phyloP scores from a whole-genome alignment of 129 eudicot genomes.

The Chrysanthemum seticuspe region DNA sequence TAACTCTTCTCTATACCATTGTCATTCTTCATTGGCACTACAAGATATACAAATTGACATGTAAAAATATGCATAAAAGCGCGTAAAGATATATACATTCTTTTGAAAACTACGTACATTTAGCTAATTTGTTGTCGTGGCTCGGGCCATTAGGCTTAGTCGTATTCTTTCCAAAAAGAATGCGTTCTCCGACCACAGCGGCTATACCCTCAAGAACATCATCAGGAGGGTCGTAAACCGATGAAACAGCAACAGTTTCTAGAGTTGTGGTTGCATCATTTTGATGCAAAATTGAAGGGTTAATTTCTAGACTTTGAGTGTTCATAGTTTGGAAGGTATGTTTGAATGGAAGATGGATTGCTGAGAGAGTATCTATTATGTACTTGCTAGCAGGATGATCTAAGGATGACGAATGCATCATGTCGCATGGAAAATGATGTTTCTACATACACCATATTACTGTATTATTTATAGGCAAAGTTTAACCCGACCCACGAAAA shows the following conservation, averaged over 20 bases:
- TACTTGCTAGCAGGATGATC: conserved; percentile 7
- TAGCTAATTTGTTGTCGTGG: not conserved
- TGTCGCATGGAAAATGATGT: conserved; percentile 18
- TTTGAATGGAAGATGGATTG: not conserved
- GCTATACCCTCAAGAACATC: conserved; percentile 79
- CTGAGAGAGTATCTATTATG: conserved; percentile 6
- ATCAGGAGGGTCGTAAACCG: conserved; percentile 28
- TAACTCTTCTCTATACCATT: conserved; percentile 37
- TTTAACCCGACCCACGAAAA: conserved; percentile 4
- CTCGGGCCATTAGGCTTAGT: not conserved
- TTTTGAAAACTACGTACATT: not conserved
- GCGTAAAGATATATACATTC: too few relatives aligned
- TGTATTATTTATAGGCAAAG: conserved; percentile 4
- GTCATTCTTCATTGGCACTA: not conserved
- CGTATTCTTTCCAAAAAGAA: conserved; percentile 33
- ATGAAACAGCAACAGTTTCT: conserved; percentile 1
- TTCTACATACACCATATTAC: not conserved
- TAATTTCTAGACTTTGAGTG: not conserved
- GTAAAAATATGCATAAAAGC: too few relatives aligned
- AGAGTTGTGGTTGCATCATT: conserved; percentile 4
- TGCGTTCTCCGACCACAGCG: conserved; percentile 68
- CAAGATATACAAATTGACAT: too few relatives aligned
- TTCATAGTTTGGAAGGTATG: not conserved
- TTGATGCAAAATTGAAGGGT: not conserved
- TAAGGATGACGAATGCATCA: conserved; percentile 17